Evolutionary conservation across 805 yeast species (phyloP), one percentile per base, ranked within the genome.

Genomic region (Lachancea thermotolerans): DNA sequence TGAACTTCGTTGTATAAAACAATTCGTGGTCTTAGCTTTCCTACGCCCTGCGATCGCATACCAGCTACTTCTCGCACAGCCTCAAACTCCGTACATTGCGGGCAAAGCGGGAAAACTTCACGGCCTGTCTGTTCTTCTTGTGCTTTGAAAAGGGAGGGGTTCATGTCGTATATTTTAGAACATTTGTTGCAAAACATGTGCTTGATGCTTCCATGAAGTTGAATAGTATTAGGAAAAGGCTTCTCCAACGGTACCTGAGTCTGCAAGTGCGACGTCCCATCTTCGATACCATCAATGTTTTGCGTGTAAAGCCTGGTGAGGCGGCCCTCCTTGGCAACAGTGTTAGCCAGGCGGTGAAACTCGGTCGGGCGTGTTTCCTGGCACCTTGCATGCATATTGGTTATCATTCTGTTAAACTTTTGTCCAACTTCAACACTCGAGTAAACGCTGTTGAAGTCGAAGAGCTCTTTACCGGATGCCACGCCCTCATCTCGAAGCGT

Each of bases 261-360:
- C 21, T 63, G 62, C 44, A 82, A 59, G 47, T 71, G 52, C 1
- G 73, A 62, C 31, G 84, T 74, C 53, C 76, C 73, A 10, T 75
- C 66, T 56, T 89, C 96, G 40, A 89, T 68, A 39, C 88, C 78
- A 64, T 89, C 96, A 47, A 89, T 86, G 58, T 89, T 89, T 58
- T 89, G 96, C 0, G 96, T 86, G 60, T 89, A 89, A 46, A 89
- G 70, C 53, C 96, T 69, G 47, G 79, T 67, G 31, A 89, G 67
- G 56, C 89, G 73, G 31, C 79, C 79, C 46, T 81, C 80, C 14
- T 68, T 68, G 27, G 91, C 77, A 11, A 87, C 59, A 2, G 67
- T 62, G 56, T 82, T 71, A 44, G 89, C 64, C 62, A 82, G 72
- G 38, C 69, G 64, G 62, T 89, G 96, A 51, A 89, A 89, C 35